Evolutionary conservation across 345 rosid species (phyloP).

Genomic region (Corymbia maculata): DNA sequence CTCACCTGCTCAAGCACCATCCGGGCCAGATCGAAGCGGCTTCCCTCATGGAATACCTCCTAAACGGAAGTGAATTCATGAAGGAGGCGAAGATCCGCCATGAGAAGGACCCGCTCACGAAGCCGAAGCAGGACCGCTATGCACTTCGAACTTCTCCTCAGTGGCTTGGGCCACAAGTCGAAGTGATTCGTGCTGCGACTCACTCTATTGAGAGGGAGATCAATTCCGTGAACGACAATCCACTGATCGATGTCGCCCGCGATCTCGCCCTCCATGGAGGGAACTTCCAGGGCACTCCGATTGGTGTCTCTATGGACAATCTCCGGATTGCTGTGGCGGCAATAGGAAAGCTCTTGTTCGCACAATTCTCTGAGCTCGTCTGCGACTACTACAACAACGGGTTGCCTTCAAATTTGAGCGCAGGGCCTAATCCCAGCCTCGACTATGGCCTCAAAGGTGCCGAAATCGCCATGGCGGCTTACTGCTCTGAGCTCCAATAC

Average conservation of each 20-base stretch:
- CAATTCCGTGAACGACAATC: constrained; percentile 45
- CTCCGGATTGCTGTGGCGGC: constrained; percentile 41
- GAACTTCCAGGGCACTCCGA: constrained; percentile 50
- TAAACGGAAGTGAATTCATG: constrained; percentile 24
- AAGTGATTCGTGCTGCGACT: constrained; percentile 34
- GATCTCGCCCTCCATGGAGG: constrained; percentile 41
- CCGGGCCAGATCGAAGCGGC: constrained; percentile 49
- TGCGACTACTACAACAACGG: constrained; percentile 45
- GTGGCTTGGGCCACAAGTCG: constrained; percentile 51
- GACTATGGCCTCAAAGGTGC: constrained; percentile 52
- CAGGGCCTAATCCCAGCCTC: constrained; percentile 38
- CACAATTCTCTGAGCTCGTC: constrained; percentile 45
- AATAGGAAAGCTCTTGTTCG: constrained; percentile 42
- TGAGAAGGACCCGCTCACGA: constrained; percentile 32
- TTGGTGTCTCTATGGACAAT: constrained; percentile 51
- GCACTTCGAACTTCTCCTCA: constrained; percentile 48
- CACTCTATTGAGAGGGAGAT: constrained; percentile 41
- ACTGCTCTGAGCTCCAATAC: constrained; percentile 49
- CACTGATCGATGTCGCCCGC: constrained; percentile 30
- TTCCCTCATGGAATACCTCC: constrained; percentile 29
- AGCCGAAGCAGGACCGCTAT: constrained; percentile 39
- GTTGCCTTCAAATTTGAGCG: constrained; percentile 41
- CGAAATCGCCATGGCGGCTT: constrained; percentile 41
- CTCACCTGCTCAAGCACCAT: constrained; percentile 46
- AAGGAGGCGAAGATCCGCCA: constrained; percentile 24